Base-by-base conservation (phyloP, 2,329 filamentous ascomycete species). In the Corniculantispora saksenae region DNA sequence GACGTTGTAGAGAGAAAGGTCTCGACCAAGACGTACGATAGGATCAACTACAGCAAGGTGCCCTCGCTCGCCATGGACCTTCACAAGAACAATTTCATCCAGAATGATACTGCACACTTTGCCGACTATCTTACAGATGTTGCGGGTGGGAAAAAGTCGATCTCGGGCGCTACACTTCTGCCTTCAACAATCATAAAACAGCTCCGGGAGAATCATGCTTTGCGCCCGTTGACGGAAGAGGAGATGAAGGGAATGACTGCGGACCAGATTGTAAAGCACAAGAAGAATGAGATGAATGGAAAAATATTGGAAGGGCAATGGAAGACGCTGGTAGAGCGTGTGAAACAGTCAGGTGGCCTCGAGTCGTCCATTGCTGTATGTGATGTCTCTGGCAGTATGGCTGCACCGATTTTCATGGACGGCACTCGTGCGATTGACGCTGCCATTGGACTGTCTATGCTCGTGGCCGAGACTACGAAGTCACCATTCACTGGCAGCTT, bases 381-480 rank as follows among this genome's bases (percentile, higher is more conserved):
- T 66, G 86, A 89, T 65, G 83, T 87, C 8, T 85, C 82, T 9
- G 82, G 81, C 5, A 85, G 83, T 47, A 88, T 88, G 85, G 0
- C 0, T 0, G 0, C 0, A 0, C 78, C 80, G 0, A 3, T 0
- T 0, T 81, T 84, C 57, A 61, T 67, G 0, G 85, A 87, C 67
- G 74, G 76, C 0, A 86, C 83, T 0, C 69, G 64, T 0, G 83
- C 85, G 0, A 77, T 88, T 72, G 80, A 88, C 71, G 80, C 80
- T 9, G 75, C 85, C 5, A 82, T 88, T 43, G 86, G 84, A 0
- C 77, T 89, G 13, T 85, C 84, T 0, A 80, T 89, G 0, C 77
- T 88, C 1, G 70, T 88, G 3, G 81, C 85, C 7, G 81, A 86
- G 65, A 79, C 85, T 13, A 80, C 82, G 0, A 74, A 78, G 63